These are phyloP conservation scores for Chimonanthus praecox DNA, from an alignment of 164 flowering plant genomes.

Conservation along the genomic window DNA sequence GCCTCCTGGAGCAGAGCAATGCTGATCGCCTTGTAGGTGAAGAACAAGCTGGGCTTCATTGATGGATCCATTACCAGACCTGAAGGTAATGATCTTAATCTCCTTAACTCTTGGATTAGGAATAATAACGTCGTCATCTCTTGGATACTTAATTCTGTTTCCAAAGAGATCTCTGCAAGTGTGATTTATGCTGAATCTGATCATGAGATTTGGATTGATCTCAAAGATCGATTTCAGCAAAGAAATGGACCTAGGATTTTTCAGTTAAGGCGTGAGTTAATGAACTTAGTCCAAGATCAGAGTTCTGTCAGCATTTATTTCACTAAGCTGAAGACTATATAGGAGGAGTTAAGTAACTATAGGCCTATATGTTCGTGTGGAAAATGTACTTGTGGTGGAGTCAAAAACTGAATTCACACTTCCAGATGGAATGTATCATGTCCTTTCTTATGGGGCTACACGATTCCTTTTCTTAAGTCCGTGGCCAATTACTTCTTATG, in stretches of 20 bases:
- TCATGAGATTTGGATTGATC: not conserved
- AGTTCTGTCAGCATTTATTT: not conserved
- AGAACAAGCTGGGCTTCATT: not conserved
- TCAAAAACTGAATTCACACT: too few species aligned
- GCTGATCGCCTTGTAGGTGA: not conserved
- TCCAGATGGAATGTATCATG: not conserved
- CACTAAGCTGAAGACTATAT: slow-evolving; percentile 2
- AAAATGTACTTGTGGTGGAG: not conserved
- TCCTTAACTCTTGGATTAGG: not conserved
- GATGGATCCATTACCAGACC: not conserved
- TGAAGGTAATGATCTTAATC: not conserved
- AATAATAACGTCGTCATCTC: not conserved
- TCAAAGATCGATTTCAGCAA: not conserved
- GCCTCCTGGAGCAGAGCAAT: not conserved
- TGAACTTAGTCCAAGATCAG: not conserved
- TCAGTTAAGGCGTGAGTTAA: not conserved
- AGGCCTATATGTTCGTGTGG: not conserved
- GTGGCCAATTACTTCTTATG: not conserved
- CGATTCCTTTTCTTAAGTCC: not conserved
- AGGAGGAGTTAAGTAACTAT: not conserved
- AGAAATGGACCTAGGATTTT: slow-evolving; percentile 3
- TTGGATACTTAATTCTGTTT: not conserved
- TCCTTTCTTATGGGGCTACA: slow-evolving; percentile 6
- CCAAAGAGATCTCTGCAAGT: slow-evolving; percentile 1
- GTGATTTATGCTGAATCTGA: not conserved